These are phyloP conservation scores for Claviceps sp. DNA, from an alignment of 2,329 filamentous ascomycete species.

Conservation along the genomic window DNA sequence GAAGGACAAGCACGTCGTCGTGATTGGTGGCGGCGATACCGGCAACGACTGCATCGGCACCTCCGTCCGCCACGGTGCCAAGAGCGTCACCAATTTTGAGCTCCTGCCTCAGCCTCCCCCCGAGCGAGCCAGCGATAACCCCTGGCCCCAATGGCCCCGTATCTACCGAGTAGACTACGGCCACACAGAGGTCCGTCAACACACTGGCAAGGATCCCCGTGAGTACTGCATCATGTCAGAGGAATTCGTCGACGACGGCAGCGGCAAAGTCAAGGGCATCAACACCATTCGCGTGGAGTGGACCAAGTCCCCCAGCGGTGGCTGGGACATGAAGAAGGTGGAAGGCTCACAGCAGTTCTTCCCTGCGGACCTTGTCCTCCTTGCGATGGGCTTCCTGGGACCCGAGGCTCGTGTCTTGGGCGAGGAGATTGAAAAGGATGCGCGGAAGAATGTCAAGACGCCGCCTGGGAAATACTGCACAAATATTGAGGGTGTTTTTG, in stretches of 20 bases:
- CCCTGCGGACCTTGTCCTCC: constrained; percentile 82
- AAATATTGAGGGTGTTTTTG: constrained; percentile 79
- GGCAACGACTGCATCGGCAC: constrained; percentile 98
- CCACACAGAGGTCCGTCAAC: constrained; percentile 87
- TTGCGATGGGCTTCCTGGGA: constrained; percentile 96
- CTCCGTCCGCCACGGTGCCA: constrained; percentile 86
- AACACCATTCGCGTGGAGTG: constrained; percentile 92
- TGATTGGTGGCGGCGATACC: constrained; percentile 95
- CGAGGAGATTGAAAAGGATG: constrained; percentile 80
- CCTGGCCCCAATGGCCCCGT: constrained; percentile 96
- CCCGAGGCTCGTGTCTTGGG: constrained; percentile 81
- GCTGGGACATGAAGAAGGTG: constrained; percentile 98
- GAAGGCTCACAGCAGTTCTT: constrained; percentile 92
- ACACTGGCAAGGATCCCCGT: constrained; percentile 90
- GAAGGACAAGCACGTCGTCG: constrained; percentile 89
- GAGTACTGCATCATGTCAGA: constrained; percentile 98
- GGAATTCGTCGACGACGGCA: constrained; percentile 84
- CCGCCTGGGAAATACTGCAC: constrained; percentile 76
- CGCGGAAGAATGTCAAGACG: constrained; percentile 93
- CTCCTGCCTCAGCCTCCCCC: constrained; percentile 82
- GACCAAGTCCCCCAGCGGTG: constrained; percentile 77
- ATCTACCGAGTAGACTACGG: constrained; percentile 98
- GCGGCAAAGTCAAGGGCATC: constrained; percentile 83
- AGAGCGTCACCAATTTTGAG: constrained; percentile 94
- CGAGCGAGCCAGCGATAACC: constrained; percentile 85